Evolutionary conservation across 2,329 filamentous ascomycete species (phyloP).

Genomic region (Gnomoniopsis smithogilvyi): DNA sequence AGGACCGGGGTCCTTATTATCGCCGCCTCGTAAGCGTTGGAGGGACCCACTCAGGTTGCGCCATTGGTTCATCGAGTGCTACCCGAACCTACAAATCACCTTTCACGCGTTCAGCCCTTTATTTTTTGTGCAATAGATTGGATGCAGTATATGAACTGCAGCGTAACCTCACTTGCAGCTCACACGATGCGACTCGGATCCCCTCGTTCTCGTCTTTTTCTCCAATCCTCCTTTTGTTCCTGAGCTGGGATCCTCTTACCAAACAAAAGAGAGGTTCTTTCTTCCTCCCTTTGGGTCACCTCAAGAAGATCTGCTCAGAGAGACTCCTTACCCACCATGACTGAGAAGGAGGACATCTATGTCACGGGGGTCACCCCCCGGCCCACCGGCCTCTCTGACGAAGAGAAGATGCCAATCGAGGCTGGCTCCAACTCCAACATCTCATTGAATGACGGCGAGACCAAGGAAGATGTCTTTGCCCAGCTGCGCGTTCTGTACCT

Average conservation of each 20-base stretch:
- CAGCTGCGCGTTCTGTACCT: conserved; percentile 11
- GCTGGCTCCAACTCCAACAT: background rate
- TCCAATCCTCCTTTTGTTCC: background rate
- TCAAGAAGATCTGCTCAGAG: too few relatives aligned
- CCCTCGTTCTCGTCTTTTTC: background rate
- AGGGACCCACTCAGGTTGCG: background rate
- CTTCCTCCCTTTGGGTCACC: background rate
- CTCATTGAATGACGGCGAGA: background rate
- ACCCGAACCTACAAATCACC: too few relatives aligned
- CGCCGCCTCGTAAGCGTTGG: background rate
- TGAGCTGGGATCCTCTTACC: background rate
- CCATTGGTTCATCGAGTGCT: too few relatives aligned
- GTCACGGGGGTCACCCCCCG: background rate
- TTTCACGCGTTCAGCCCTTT: background rate
- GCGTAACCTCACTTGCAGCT: background rate
- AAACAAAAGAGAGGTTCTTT: background rate
- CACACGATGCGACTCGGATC: background rate
- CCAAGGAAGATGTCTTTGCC: conserved; percentile 1
- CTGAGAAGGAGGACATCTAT: conserved; percentile 6
- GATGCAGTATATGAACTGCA: background rate
- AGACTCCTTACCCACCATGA: background rate
- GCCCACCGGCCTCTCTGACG: background rate
- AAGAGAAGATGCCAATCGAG: background rate
- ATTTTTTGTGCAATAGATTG: background rate
- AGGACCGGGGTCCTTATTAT: background rate